These are phyloP conservation scores for Hericium alpestre DNA, from an alignment of 768 basidiomycete species.

Conservation along the genomic window DNA sequence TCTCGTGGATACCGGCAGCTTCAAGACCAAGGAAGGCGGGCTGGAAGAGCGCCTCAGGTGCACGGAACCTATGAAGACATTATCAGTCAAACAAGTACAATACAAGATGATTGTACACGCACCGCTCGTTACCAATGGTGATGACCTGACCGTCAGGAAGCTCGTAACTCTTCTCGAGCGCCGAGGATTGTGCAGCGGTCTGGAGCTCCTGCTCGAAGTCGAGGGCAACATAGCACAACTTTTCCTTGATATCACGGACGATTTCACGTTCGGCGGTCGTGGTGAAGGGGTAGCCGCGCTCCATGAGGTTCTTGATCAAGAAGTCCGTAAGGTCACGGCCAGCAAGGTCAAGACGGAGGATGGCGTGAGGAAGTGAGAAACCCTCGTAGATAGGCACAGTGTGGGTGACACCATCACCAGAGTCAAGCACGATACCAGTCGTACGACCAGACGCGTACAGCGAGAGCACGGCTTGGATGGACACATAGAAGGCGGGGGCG, in stretches of 20 bases:
- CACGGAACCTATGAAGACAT: slow-evolving; percentile 48
- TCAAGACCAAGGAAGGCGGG: slow-evolving; percentile 79
- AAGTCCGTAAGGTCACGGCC: slow-evolving; percentile 57
- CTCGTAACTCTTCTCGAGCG: slow-evolving; percentile 64
- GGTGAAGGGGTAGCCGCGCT: slow-evolving; percentile 55
- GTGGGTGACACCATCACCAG: slow-evolving; percentile 66
- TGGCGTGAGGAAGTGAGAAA: slow-evolving; percentile 61
- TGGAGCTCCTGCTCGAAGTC: slow-evolving; percentile 68
- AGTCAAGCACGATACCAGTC: slow-evolving; percentile 66
- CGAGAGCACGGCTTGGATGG: slow-evolving; percentile 85
- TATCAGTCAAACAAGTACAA: not conserved
- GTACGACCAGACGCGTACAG: slow-evolving; percentile 63
- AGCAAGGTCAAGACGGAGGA: slow-evolving; percentile 55
- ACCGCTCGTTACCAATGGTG: slow-evolving; percentile 83
- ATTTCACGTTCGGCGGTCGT: slow-evolving; percentile 53
- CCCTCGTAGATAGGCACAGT: slow-evolving; percentile 67
- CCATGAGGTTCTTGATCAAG: slow-evolving; percentile 44
- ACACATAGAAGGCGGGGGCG: slow-evolving; percentile 84
- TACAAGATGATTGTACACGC: slow-evolving; percentile 8
- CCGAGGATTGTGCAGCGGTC: slow-evolving; percentile 54
- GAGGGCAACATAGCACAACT: slow-evolving; percentile 65
- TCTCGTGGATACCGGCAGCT: slow-evolving; percentile 72
- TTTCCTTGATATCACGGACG: slow-evolving; percentile 71
- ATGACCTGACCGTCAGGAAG: slow-evolving; percentile 60
- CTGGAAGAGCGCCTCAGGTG: slow-evolving; percentile 91